Evolutionary conservation across 139 green algal genomes (phyloP), one percentile per base, ranked within the genome.

Genomic region (Klebsormidium nitens): DNA sequence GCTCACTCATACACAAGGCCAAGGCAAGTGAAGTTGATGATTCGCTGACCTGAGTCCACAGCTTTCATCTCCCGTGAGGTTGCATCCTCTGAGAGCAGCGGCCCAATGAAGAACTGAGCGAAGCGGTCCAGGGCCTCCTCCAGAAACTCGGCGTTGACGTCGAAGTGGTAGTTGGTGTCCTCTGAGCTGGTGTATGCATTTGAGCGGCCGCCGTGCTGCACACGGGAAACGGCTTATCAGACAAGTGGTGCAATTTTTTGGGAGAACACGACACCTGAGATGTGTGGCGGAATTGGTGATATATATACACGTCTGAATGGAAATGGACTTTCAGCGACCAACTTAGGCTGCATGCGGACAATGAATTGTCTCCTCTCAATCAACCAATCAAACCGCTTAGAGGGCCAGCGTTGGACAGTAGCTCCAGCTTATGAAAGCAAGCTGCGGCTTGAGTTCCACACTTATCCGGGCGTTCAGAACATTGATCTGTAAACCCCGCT

Each of bases 111-210:
- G 80, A 96, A 96, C 52, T 82, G 75, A 0, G 75, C 75, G 50
- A 80, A 80, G 48, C 71, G 80, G 77, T 96, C 90, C 69, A 96
- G 73, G 0, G 89, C 85, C 0, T 65, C 57, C 31, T 81, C 75
- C 48, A 96, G 81, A 34, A 77, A 46, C 5, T 93, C 87, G 64
- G 66, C 84, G 69, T 91, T 91, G 29, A 93, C 76, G 19, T 93
- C 86, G 77, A 96, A 95, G 71, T 94, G 86, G 69, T 95, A 96
- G 81, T 96, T 96, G 46, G 91, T 96, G 81, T 87, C 72, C 72
- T 90, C 77, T 1, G 47, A 39, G 8, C 87, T 81, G 19, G 91
- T 96, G 77, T 87, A 96, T 1, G 91, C 91, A 68, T 96, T 96
- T 32, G 86, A 94, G 63, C 70, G 70, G n/a, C 91, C 91, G 5